Conservation (phyloP, 345 rosid species). For the Corymbia maculata region DNA sequence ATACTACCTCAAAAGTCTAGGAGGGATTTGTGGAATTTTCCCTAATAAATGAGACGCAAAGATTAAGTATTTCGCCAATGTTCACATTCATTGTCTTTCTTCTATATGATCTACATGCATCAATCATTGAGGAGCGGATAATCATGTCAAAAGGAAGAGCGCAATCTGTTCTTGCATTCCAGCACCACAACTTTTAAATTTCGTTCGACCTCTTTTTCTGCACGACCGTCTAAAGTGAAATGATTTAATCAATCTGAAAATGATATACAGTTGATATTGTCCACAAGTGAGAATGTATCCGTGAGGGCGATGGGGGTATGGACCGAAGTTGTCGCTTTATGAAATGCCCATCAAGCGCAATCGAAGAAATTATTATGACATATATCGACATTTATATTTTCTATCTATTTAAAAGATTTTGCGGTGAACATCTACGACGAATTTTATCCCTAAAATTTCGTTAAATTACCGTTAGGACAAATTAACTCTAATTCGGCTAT, state of each 20-base stretch:
- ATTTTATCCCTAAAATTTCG: not conserved
- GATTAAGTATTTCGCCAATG: not conserved
- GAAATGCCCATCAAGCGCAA: not conserved
- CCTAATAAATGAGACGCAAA: not conserved
- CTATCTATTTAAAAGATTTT: not conserved
- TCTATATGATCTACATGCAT: not conserved
- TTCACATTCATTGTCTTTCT: not conserved
- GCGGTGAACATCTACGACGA: accelerated
- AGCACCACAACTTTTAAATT: not conserved
- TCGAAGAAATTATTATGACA: not conserved
- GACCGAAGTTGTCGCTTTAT: not conserved
- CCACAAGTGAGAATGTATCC: not conserved
- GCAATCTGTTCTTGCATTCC: not conserved
- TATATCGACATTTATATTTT: not conserved
- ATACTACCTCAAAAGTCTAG: too few relatives aligned
- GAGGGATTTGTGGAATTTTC: not conserved
- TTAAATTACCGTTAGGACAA: not conserved
- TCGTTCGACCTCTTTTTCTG: not conserved
- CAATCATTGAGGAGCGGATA: not conserved
- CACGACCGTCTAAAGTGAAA: not conserved
- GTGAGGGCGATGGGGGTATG: not conserved
- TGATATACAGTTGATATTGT: not conserved
- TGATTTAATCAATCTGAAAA: not conserved
- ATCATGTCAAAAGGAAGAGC: not conserved
- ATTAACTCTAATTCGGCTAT: not conserved